Conservation (phyloP, 1,284 basidiomycete genomes). For the Microbotryum intermedium region DNA sequence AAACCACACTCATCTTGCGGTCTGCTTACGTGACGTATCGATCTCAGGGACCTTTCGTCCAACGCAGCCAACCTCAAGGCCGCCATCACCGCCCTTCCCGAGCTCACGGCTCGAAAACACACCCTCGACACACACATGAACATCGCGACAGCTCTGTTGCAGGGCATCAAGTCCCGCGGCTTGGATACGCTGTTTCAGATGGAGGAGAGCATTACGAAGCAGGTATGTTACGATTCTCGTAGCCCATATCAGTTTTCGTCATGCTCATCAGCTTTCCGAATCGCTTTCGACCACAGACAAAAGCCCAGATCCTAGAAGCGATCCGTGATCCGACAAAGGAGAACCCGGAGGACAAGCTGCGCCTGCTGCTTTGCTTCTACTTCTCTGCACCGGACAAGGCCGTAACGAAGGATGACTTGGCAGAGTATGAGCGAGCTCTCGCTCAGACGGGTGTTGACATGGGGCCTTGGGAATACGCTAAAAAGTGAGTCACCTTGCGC, state of each 20-base stretch:
- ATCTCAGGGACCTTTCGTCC: conserved; percentile 73
- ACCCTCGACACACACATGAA: conserved; percentile 99
- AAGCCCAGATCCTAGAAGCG: conserved; percentile 70
- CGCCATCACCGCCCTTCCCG: conserved; percentile 95
- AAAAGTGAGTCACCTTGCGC: conserved; percentile 47
- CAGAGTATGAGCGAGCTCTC: conserved; percentile 78
- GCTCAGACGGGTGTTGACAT: conserved; percentile 68
- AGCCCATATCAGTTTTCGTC: not conserved
- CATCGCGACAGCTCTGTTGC: conserved; percentile 89
- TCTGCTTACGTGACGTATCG: not conserved
- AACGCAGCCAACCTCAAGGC: conserved; percentile 95
- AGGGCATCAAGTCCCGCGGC: conserved; percentile 90
- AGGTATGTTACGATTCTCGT: conserved; percentile 45
- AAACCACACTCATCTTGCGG: not conserved
- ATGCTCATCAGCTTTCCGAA: not conserved
- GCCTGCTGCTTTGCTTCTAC: conserved; percentile 88
- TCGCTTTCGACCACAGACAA: conserved; percentile 48
- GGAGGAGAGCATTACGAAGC: conserved; percentile 81
- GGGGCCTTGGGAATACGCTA: conserved; percentile 85
- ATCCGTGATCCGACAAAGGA: conserved; percentile 56
- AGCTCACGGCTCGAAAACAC: conserved; percentile 90
- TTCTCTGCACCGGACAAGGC: conserved; percentile 67
- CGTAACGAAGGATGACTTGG: conserved; percentile 74
- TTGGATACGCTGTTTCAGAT: conserved; percentile 94
- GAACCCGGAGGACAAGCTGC: conserved; percentile 77